phyloP scores from a whole-genome alignment of 768 basidiomycete species.

The Rickenella mellea region DNA sequence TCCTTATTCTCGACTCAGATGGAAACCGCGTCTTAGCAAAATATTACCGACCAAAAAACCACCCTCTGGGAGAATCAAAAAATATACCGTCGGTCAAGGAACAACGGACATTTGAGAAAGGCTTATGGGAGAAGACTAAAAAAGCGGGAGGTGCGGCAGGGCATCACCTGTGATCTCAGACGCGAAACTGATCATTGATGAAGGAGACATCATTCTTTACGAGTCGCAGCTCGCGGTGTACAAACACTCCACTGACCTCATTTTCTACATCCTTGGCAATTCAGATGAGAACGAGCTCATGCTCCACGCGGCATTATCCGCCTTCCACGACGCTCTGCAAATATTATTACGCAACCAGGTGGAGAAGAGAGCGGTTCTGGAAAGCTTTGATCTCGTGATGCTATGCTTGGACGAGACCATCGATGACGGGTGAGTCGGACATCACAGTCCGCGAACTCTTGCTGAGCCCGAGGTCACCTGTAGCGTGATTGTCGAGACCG shows the following conservation, averaged over 20 bases:
- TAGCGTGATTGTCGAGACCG: conserved; percentile 95
- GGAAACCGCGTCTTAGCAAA: conserved; percentile 93
- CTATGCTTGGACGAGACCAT: conserved; percentile 94
- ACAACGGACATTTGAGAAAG: conserved; percentile 92
- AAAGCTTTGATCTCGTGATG: conserved; percentile 88
- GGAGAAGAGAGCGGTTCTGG: conserved; percentile 89
- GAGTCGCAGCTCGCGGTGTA: conserved; percentile 88
- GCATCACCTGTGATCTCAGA: background rate
- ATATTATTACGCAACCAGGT: conserved; percentile 85
- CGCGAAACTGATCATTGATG: background rate
- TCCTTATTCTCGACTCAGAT: conserved; percentile 91
- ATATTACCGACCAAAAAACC: conserved; percentile 76
- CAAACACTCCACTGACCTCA: conserved; percentile 90
- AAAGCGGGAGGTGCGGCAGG: conserved; percentile 69
- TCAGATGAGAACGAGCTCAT: conserved; percentile 92
- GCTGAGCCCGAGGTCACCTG: background rate
- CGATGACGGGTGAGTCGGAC: conserved; percentile 79
- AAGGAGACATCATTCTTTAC: conserved; percentile 91
- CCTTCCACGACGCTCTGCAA: conserved; percentile 78
- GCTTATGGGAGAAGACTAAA: conserved; percentile 91
- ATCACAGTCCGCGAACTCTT: background rate
- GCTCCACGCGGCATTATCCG: conserved; percentile 76
- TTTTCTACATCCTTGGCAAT: conserved; percentile 87
- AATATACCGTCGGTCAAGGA: conserved; percentile 72
- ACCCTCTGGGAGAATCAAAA: conserved; percentile 53